Base-by-base conservation (phyloP, 345 rosid species). In the Rhizophora mangle region DNA sequence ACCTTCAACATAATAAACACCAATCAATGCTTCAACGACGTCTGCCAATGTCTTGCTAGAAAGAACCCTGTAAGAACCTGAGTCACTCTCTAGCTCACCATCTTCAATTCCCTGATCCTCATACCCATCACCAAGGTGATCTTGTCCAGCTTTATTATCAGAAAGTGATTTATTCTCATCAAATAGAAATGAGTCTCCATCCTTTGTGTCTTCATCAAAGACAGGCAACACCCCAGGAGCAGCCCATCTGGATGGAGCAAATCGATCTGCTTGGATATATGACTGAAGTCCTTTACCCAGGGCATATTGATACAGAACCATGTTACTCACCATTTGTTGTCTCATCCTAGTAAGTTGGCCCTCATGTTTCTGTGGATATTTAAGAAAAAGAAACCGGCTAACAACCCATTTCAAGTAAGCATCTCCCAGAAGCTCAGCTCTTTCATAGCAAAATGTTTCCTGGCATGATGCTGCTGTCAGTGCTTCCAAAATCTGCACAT, bases 401-500 rank as follows among this genome's bases (percentile, higher is more conserved):
- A 95, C 99, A 13, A 92, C 96, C 99, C 99, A 95, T 88, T 95
- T 95, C 69, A 92, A 81, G 81, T 92, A 95, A 46, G 99, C 99
- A 82, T 95, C 99, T 64, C 99, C 99, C 67, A 95, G 82, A 72
- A 95, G 98, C 86, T 95, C 98, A 3, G 99, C 99, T 83, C 99
- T 90, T 76, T 92, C 99, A 65, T 92, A 92, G 82, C 98, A 95
- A 84, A 95, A 95, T 16, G 97, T 90, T 81, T 95, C 99, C 76
- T 95, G 99, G 87, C 99, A 95, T 34, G 98, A 95, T 63, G 98
- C 99, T 2, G 98, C 97, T 47, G 99, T 95, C 85, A 90, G 84
- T 60, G 99, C 98, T 77, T 95, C 98, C 86, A 95, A 81, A 62
- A 95, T 87, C 99, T 92, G 82, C 43, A 61, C 24, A 78, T 16